Base-by-base conservation (phyloP, 1,284 basidiomycete species). In the Wolfiporia cocos region DNA sequence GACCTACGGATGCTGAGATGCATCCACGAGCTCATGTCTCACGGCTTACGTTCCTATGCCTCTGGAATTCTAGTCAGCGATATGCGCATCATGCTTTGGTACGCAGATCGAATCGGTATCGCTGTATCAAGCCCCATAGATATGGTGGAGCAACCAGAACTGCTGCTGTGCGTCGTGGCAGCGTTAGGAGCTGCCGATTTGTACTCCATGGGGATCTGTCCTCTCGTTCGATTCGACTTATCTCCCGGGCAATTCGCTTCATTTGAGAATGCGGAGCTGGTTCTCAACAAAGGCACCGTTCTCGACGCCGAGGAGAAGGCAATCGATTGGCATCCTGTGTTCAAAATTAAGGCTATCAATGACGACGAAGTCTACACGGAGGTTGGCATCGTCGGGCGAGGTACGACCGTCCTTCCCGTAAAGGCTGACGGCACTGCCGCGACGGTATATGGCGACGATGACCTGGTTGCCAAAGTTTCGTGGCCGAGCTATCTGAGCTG, bases 91-190 rank as follows among this genome's bases (percentile, higher is more conserved):
- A 46, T 42, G 6, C 41, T 57, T 11, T 54, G 52, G 50, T 58
- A 58, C 41, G 54, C 43, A 32, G 55, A 58, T 41, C 47, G 52
- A 9, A 41, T 49, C 29, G 50, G 53, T 26, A 41, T 48, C 14
- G 37, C 53, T 23, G 43, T 43, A 7, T 42, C 48, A 4, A 34
- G 28, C 2, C 17, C 33, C 5, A 58, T 58, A 35, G 37, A 54
- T 32, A 49, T 58, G 24, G 18, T 43, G 7, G 21, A 47, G 12
- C 30, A 48, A 3, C 44, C 47, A 5, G 30, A 31, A 3, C 30
- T 40, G 14, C 46, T 59, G 10, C 52, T 52, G 7, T 45, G 58
- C 5, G 38, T 28, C 38, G 51, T 6, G 49, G 47, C 34, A 48
- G 47, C 9, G 31, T 55, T 26, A 48, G 41, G 38, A 21, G 39